Base-by-base conservation (phyloP, 2,329 filamentous ascomycete genomes). In the Hortaea sp. region DNA sequence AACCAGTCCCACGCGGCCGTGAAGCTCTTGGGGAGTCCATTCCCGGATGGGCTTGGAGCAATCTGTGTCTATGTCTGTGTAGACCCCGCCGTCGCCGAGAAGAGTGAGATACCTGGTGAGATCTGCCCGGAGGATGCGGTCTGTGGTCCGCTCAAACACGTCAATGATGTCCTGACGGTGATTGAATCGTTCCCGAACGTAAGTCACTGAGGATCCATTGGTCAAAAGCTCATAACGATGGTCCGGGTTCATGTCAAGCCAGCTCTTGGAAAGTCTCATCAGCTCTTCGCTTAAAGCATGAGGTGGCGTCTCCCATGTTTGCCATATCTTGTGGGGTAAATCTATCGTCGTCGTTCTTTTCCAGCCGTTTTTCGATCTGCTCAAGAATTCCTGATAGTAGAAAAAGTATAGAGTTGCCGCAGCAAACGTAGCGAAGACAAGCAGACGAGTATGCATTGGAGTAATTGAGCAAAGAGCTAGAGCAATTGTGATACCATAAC, bases 1-100 rank as follows among this genome's bases (percentile, higher is more conserved):
- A 10, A 55, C 50, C 29, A 54, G 29, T 13, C 43, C 43, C 10
- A 41, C 44, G 5, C 29, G 39, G 10, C 42, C 46, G 12, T 31
- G 31, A 9, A 45, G 29, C 27, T 51, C 34, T 20, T 31, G n/a
- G 11, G 51, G 48, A 11, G 53, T 47, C 53, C 53, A 56, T 9
- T 47, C 41, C 27, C 50, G 42, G 20, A 53, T 49, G 6, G 50
- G 49, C 29, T 45, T 39, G 11, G 40, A 34, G 42, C 52, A 53
- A 10, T 46, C 48, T 9, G 49, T 52, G 42, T 56, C 54, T n/a
- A 55, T 49, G 32, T 56, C 54, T n/a, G 43, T 29, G 44, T 56
- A 56, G 2, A 50, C 44, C 30, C 54, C 54, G 29, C 54, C 52
- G 7, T 56, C 52, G 5, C 45, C 46, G 5, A 51, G 45, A 6